These are phyloP conservation scores for Serendipita indica DNA, from an alignment of 768 basidiomycete species.

Conservation along the genomic window DNA sequence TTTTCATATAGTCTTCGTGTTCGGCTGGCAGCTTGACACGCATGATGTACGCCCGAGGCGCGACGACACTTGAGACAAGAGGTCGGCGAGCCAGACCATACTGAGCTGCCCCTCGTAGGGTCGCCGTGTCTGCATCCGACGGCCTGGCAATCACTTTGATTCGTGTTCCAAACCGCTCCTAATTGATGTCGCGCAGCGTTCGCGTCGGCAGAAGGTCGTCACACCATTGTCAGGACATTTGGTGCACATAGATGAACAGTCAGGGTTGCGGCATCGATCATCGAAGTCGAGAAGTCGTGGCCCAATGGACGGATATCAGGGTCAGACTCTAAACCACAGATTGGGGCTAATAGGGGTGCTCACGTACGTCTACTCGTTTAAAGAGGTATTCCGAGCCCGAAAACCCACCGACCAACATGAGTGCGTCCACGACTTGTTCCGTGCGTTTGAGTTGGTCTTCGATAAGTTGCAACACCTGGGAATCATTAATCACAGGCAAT, in stretches of 20 bases:
- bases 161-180: conserved; percentile 51
- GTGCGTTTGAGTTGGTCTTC: conserved; percentile 57
- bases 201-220: background rate
- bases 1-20: conserved; percentile 63
- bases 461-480: conserved; percentile 60
- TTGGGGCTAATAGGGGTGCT: background rate
- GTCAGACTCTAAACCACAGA: background rate
- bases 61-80: conserved; percentile 69
- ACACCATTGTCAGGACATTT: conserved; percentile 3
- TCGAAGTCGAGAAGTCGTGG: background rate
- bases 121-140: conserved; percentile 77
- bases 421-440: conserved; percentile 60
- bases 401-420: conserved; percentile 84
- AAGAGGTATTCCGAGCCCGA: conserved; percentile 73
- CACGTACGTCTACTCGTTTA: conserved; percentile 53
- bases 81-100: conserved; percentile 66
- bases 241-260: conserved; percentile 4
- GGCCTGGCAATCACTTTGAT: conserved; percentile 71
- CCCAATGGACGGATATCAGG: background rate
- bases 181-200: conserved; percentile 12
- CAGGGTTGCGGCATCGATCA: background rate
- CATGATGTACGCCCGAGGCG: conserved; percentile 75
- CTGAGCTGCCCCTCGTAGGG: conserved; percentile 72
- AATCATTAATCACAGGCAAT: conserved; percentile 9
- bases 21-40: conserved; percentile 84